Percentiles rank a stretch among this genome's conserved stretches.
These are phyloP conservation scores for Aspergillus olivimuriae DNA, from an alignment of 495 filamentous ascomycete species.

Conservation along the genomic window DNA sequence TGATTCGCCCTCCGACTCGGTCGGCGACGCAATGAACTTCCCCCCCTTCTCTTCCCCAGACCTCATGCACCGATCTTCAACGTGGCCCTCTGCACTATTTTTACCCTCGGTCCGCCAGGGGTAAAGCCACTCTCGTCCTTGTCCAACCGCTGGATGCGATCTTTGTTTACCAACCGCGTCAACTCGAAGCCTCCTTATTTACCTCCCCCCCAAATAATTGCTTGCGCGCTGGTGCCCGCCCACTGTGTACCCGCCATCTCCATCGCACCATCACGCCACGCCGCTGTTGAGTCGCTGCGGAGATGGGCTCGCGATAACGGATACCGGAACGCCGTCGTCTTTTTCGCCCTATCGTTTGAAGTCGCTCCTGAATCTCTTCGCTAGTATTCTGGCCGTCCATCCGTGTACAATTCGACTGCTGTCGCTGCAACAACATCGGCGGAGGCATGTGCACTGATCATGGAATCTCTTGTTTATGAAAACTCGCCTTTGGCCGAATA, in stretches of 20 bases:
- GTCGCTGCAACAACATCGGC: slow-evolving; percentile 5
- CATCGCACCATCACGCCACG: neutral
- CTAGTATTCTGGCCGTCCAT: slow-evolving; percentile 1
- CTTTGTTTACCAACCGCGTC: neutral
- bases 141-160: neutral
- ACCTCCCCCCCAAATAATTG: no score
- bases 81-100: slow-evolving; percentile 16
- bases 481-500: slow-evolving; percentile 89
- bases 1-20: slow-evolving; percentile 14
- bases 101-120: slow-evolving; percentile 12
- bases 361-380: no score
- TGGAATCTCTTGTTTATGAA: slow-evolving; percentile 91
- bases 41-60: slow-evolving; percentile 18
- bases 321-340: neutral
- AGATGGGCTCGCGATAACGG: slow-evolving; percentile 9
- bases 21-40: neutral
- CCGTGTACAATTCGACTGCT: neutral
- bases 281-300: slow-evolving; percentile 4
- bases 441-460: slow-evolving; percentile 40
- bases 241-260: neutral
- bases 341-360: neutral
- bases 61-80: slow-evolving; percentile 18
- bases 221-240: no score
- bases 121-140: slow-evolving; percentile 5
- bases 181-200: no score